Percentiles rank a stretch among this genome's conserved stretches.
Conservation (phyloP, 257 asterid genomes). For the Solanum pennellii region DNA sequence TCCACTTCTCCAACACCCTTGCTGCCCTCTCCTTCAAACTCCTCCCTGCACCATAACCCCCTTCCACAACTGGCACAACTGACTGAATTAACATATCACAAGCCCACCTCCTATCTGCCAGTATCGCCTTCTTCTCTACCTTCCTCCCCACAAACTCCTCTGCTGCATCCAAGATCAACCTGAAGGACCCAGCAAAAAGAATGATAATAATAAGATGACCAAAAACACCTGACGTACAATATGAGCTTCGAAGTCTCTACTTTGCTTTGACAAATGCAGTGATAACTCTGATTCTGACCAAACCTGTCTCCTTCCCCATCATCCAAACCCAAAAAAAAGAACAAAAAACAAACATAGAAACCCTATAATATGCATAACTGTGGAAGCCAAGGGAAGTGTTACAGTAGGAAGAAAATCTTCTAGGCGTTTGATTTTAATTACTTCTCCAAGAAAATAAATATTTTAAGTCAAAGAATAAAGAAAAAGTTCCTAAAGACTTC, state of each 20-base stretch:
- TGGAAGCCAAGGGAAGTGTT: neutral
- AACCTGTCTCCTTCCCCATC: neutral
- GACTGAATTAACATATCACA: slow-evolving; percentile 9
- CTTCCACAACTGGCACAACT: slow-evolving; percentile 2
- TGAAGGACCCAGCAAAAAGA: slow-evolving; percentile 1
- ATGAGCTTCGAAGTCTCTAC: neutral
- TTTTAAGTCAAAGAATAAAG: neutral
- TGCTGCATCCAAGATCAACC: slow-evolving; percentile 15
- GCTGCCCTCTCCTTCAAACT: slow-evolving; percentile 13
- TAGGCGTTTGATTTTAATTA: neutral
- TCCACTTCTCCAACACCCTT: slow-evolving; percentile 13
- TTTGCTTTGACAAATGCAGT: neutral
- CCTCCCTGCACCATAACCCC: slow-evolving; percentile 7
- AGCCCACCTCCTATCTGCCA: slow-evolving; percentile 17
- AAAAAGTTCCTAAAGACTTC: neutral
- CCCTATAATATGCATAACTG: neutral
- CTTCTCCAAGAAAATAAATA: neutral
- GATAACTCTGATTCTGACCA: neutral
- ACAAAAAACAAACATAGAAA: neutral
- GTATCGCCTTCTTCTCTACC: neutral
- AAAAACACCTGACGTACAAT: neutral
- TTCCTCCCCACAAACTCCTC: slow-evolving; percentile 20
- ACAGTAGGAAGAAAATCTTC: neutral
- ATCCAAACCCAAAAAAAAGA: neutral
- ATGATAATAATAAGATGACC: neutral